A percentile compares a stretch with the other conserved stretches of the same genome.
phyloP scores from a whole-genome alignment of 176 grass and related monocot genomes.

The Triticum turgidum region DNA sequence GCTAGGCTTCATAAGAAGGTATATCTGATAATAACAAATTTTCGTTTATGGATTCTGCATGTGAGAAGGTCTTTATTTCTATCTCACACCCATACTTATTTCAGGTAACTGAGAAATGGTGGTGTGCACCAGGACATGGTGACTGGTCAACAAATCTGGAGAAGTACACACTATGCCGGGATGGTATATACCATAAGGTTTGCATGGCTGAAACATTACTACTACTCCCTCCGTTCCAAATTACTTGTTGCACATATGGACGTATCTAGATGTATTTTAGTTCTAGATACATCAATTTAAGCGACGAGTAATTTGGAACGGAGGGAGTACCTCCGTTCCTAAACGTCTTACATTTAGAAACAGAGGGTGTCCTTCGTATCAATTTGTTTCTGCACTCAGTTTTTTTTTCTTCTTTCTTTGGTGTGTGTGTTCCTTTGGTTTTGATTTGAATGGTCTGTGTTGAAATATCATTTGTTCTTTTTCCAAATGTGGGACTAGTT shows the following conservation, averaged over 20 bases:
- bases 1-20: slow-evolving; percentile 96
- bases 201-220: slow-evolving; percentile 36
- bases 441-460: slow-evolving; percentile 1
- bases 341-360: no score
- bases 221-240: background rate
- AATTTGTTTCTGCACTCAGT: slow-evolving; percentile 17
- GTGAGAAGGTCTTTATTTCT: slow-evolving; percentile 23
- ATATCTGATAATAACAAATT: slow-evolving; percentile 5
- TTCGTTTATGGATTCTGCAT: slow-evolving; percentile 16
- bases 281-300: no score
- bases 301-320: no score
- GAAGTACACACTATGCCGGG: slow-evolving; percentile 91
- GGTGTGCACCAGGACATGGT: slow-evolving; percentile 97
- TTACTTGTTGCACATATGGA: no score
- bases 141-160: slow-evolving; percentile 96
- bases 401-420: background rate
- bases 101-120: slow-evolving; percentile 98
- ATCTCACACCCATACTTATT: slow-evolving; percentile 32
- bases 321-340: no score
- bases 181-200: slow-evolving; percentile 98
- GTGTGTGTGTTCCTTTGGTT: background rate
- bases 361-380: background rate
- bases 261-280: no score
- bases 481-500: background rate
- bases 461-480: slow-evolving; percentile 7